A percentile compares a stretch with the other conserved stretches of the same genome.
Conservation (phyloP, 495 filamentous ascomycete genomes). For the Annulohypoxylon nitens region DNA sequence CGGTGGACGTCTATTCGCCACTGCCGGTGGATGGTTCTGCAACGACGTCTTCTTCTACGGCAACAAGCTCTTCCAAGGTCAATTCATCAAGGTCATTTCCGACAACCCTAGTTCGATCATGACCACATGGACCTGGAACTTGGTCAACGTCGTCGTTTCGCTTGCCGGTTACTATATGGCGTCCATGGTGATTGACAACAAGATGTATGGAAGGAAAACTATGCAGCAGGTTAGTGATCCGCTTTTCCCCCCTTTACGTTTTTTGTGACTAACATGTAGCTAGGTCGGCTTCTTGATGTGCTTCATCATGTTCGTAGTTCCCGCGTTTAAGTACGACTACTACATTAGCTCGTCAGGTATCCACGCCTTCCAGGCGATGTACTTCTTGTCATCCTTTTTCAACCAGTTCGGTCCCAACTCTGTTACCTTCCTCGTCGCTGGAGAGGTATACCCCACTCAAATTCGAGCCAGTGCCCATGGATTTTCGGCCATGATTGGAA, state of each 20-base stretch:
- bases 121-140: constrained; percentile 89
- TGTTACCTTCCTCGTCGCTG: constrained; percentile 91
- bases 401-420: constrained; percentile 96
- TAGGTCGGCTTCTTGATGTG: constrained; percentile 82
- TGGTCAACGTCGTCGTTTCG: constrained; percentile 86
- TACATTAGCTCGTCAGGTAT: constrained; percentile 75
- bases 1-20: constrained; percentile 84
- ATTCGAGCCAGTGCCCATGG: constrained; percentile 93
- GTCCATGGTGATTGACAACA: constrained; percentile 86
- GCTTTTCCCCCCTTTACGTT: background rate
- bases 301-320: constrained; percentile 89
- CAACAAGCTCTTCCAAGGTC: constrained; percentile 93
- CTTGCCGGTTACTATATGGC: constrained; percentile 85
- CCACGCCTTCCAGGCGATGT: constrained; percentile 89
- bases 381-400: constrained; percentile 94
- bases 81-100: constrained; percentile 84
- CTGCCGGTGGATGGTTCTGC: constrained; percentile 85
- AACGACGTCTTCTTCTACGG: constrained; percentile 98
- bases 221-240: constrained; percentile 75
- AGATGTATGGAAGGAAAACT: constrained; percentile 89
- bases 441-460: constrained; percentile 90
- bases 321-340: constrained; percentile 85
- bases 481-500: constrained; percentile 85
- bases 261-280: constrained; percentile 12
- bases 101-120: constrained; percentile 71